Conservation (phyloP, 352 stramenopile genomes). For the Phytophthora palmivora region DNA sequence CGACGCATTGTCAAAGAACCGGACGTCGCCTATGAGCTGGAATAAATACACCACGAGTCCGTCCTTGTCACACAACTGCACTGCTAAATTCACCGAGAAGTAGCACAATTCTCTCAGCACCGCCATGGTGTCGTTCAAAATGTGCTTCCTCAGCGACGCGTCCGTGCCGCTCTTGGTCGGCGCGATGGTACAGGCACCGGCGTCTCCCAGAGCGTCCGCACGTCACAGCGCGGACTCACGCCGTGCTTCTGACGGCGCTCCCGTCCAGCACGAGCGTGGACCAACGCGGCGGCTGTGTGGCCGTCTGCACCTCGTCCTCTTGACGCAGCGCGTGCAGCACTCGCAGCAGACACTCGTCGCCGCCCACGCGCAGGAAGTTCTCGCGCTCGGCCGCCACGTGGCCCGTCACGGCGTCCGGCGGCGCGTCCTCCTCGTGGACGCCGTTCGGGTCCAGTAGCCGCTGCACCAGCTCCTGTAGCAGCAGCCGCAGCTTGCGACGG, state of each 20-base stretch:
- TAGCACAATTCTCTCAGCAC: constrained; percentile 88
- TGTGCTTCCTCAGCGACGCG: constrained; percentile 53
- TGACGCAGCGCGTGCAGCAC: constrained; percentile 73
- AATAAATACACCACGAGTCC: constrained; percentile 94
- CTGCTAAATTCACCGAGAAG: constrained; percentile 70
- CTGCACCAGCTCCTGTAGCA: constrained; percentile 80
- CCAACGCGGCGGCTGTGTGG: constrained; percentile 27
- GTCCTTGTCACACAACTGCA: constrained; percentile 82
- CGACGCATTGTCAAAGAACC: constrained; percentile 92
- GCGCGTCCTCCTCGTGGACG: constrained; percentile 39
- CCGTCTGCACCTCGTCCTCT: constrained; percentile 46
- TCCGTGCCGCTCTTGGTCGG: constrained; percentile 53
- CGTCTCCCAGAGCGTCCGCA: constrained; percentile 64
- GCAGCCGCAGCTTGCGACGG: constrained; percentile 60
- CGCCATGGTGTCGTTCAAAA: constrained; percentile 79
- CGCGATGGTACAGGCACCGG: constrained; percentile 44
- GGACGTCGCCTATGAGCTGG: constrained; percentile 89
- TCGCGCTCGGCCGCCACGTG: constrained; percentile 65
- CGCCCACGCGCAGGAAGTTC: constrained; percentile 73
- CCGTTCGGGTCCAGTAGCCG: constrained; percentile 73
- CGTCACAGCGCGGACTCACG: constrained; percentile 52
- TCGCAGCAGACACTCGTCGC: constrained; percentile 76
- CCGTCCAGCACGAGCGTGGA: constrained; percentile 48
- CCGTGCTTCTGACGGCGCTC: constrained; percentile 35
- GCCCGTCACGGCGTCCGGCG: constrained; percentile 32